Base-by-base conservation (phyloP, 164 flowering plant genomes). In the Protea cynaroides region DNA sequence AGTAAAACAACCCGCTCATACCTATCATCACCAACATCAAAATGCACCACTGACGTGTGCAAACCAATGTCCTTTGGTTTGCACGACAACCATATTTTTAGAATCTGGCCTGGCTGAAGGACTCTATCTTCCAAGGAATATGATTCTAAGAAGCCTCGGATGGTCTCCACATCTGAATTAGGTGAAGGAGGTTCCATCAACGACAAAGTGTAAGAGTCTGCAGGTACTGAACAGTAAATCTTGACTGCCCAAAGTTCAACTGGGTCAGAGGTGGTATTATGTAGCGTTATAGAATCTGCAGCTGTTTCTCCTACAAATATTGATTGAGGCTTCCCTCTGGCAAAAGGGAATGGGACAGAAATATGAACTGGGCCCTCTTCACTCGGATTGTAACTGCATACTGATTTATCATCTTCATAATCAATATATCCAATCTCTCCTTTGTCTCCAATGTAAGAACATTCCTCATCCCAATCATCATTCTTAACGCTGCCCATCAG, bases 41-140 rank as follows among this genome's bases (percentile, higher is more conserved):
- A 82, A 65, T 92, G 88, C 65, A 95, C 84, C 23, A 80, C 79
- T 0, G 89, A 53, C 6, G 86, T 82, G 68, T 86, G 85, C 79
- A 85, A 50, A 24, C 99, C 97, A 47, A 88, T 84, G 6, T 69
- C 90, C 69, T 79, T 81, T 0, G 97, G 88, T 54, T 86, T 87
- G 80, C 97, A 92, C 25, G 94, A 85, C 19, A 95, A 34, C 99
- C 99, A 95, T 61, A 95, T 64, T 17, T 73, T 86, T 43, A 95
- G 59, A n/a, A 81, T 76, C 57, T 78, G 75, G n/a, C 66, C 65
- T 0, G 97, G 83, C 69, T 79, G 87, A 55, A 95, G 74, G 52
- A 82, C 71, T 59, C 96, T 76, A 47, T 95, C 99, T 64, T 90
- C 92, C 67, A 95, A 56, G 10, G 71, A 55, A 57, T 61, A 72